phyloP scores from a whole-genome alignment of 2,329 filamentous ascomycete genomes.

The Torrubiella hemipterigena region DNA sequence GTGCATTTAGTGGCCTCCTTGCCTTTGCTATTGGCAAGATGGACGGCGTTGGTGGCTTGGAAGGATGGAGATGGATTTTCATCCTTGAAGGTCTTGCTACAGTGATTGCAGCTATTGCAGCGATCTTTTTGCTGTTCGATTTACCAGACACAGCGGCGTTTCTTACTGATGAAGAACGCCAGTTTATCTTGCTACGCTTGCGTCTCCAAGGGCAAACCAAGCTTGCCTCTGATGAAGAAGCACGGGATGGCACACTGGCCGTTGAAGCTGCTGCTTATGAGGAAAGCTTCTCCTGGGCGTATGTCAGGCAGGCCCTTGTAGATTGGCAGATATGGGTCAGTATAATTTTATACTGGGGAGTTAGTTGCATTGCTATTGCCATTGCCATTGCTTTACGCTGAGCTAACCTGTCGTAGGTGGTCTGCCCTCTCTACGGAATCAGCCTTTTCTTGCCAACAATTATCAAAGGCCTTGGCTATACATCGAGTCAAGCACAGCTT shows the following conservation, averaged over 20 bases:
- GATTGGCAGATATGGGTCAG: slow-evolving; percentile 62
- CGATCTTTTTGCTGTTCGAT: slow-evolving; percentile 66
- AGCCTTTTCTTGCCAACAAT: slow-evolving; percentile 51
- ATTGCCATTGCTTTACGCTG: neutral
- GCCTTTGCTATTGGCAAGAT: slow-evolving; percentile 58
- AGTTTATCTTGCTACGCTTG: slow-evolving; percentile 55
- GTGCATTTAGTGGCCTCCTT: slow-evolving; percentile 60
- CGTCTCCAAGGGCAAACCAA: slow-evolving; percentile 4
- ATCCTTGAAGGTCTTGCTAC: slow-evolving; percentile 58
- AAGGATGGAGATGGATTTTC: slow-evolving; percentile 51
- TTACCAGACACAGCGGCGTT: slow-evolving; percentile 66
- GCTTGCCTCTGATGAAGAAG: neutral
- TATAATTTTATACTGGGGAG: slow-evolving; percentile 48
- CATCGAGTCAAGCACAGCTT: slow-evolving; percentile 46
- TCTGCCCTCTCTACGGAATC: slow-evolving; percentile 41
- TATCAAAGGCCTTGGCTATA: slow-evolving; percentile 46
- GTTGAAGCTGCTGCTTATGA: slow-evolving; percentile 39
- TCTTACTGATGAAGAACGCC: slow-evolving; percentile 52
- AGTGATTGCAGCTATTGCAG: slow-evolving; percentile 48
- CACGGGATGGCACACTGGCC: slow-evolving; percentile 5
- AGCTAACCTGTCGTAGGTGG: slow-evolving; percentile 20
- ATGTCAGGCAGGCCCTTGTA: slow-evolving; percentile 54
- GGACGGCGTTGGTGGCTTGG: slow-evolving; percentile 40
- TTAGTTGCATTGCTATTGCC: slow-evolving; percentile 21
- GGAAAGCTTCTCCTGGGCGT: slow-evolving; percentile 59